Base-by-base conservation (phyloP, 257 asterid genomes). In the Schizonepeta tenuifolia region DNA sequence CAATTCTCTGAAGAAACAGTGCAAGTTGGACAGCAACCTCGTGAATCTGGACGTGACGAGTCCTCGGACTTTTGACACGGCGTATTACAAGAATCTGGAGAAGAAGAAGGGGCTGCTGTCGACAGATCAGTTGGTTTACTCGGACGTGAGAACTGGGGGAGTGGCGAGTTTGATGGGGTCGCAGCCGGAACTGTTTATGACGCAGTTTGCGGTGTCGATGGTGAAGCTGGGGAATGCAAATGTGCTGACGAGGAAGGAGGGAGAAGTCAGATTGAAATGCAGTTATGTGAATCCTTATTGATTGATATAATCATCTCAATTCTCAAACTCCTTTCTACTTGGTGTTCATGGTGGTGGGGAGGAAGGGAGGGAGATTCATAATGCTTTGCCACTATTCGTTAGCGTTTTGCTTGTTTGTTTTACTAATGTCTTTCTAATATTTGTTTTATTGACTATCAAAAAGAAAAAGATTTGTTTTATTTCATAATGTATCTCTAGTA, bases 201-300 rank as follows among this genome's bases (percentile, higher is more conserved):
- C 59, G 40, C 89, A 84, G 81, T 84, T 82, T 65, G 81, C 83
- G 55, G 86, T 47, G 43, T 82, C 86, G 17, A 84, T 84, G 89
- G 74, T 78, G 59, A 84, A 82, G 61, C 26, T 84, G 60, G 89
- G 89, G 3, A 82, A 84, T 63, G 83, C 74, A 0, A 76, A 77
- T 17, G 89, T 84, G 4, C 22, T 82, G 67, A 60, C 63, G 0
- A 75, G 84, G 73, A 81, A 65, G 10, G 78, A 77, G 22, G 89
- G 85, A 1, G 83, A 84, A 31, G 71, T 84, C n/a, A 75, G 89
- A 18, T 15, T n/a, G 38, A 79, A 82, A 20, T 84, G 89, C 80
- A 75, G 67, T 22, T 41, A 11, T 80, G 67, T 75, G 4, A 84
- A 84, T 69, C 0, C 47, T 61, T 64, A 50, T 11, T 63, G 69